phyloP scores from a whole-genome alignment of 2,329 filamentous ascomycete genomes.

The Paecilomyces fulvus region DNA sequence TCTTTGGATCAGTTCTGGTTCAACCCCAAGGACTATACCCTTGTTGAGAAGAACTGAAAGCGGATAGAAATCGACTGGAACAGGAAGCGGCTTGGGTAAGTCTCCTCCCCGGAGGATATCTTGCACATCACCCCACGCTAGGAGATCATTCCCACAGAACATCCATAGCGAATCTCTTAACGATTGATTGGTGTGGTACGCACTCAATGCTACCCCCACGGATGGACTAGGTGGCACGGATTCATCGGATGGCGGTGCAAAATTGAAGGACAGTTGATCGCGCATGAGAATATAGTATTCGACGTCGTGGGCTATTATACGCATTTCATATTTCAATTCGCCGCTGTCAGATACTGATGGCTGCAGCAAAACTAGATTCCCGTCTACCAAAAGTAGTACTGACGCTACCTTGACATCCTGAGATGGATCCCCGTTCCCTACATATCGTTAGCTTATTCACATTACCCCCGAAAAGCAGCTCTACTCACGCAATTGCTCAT shows the following conservation, averaged over 20 bases:
- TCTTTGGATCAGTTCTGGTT: constrained; percentile 87
- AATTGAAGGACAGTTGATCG: constrained; percentile 57
- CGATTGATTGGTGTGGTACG: constrained; percentile 42
- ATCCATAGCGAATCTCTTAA: constrained; percentile 87
- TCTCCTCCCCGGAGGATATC: constrained; percentile 72
- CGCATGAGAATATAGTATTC: constrained; percentile 92
- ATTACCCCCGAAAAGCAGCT: background rate
- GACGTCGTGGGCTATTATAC: constrained; percentile 88
- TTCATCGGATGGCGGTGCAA: constrained; percentile 40
- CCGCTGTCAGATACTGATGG: constrained; percentile 75
- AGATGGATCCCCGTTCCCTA: constrained; percentile 79
- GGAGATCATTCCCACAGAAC: constrained; percentile 79
- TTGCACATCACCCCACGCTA: constrained; percentile 81
- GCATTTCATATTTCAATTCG: constrained; percentile 95
- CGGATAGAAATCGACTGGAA: constrained; percentile 92
- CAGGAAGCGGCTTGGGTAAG: constrained; percentile 62
- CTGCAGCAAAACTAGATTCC: constrained; percentile 85
- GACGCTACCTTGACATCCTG: constrained; percentile 91
- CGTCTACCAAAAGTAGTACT: constrained; percentile 92
- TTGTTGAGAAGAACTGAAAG: constrained; percentile 81
- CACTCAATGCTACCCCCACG: constrained; percentile 36
- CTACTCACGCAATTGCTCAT: constrained; percentile 65
- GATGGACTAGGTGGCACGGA: constrained; percentile 42
- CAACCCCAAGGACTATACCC: constrained; percentile 80
- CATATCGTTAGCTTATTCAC: constrained; percentile 7